phyloP scores from a whole-genome alignment of 1,139 yeast species.

The Candida labiduridarum region DNA sequence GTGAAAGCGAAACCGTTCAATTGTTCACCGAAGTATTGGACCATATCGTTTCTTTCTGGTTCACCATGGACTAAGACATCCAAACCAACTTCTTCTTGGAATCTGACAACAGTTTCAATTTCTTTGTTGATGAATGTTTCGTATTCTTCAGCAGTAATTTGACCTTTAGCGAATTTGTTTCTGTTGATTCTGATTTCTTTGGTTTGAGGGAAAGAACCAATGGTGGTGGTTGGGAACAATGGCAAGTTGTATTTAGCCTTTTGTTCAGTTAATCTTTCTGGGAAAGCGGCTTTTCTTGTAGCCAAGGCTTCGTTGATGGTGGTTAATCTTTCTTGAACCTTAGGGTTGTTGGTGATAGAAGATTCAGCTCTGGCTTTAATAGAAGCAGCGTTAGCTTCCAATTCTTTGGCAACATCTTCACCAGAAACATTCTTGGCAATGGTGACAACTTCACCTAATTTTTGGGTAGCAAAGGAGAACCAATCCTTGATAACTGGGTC shows the following conservation, averaged over 20 bases:
- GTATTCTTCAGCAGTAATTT: constrained; percentile 90
- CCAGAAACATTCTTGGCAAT: constrained; percentile 89
- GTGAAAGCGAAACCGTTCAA: constrained; percentile 98
- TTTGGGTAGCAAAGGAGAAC: constrained; percentile 98
- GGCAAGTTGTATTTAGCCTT: constrained; percentile 89
- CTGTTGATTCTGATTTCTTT: constrained; percentile 98
- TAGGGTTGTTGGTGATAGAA: constrained; percentile 85
- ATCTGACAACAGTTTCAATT: constrained; percentile 91
- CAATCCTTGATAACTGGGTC: constrained; percentile 91
- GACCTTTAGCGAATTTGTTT: constrained; percentile 97
- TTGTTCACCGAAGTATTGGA: constrained; percentile 99
- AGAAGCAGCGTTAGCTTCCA: constrained; percentile 85
- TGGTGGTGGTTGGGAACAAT: constrained; percentile 98
- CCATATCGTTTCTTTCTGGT: constrained; percentile 99
- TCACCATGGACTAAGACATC: constrained; percentile 99
- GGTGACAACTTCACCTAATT: constrained; percentile 85
- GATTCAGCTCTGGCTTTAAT: constrained; percentile 86
- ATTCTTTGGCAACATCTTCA: constrained; percentile 64
- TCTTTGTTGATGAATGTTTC: constrained; percentile 96
- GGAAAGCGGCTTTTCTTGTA: constrained; percentile 86
- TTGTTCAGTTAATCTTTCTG: constrained; percentile 85
- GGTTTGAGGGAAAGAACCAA: constrained; percentile 99
- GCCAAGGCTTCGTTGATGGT: constrained; percentile 78
- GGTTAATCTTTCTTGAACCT: constrained; percentile 86
- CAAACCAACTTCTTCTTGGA: constrained; percentile 98